Evolutionary conservation across 2,329 filamentous ascomycete species (phyloP).

Genomic region (Leptographium radiaticola): DNA sequence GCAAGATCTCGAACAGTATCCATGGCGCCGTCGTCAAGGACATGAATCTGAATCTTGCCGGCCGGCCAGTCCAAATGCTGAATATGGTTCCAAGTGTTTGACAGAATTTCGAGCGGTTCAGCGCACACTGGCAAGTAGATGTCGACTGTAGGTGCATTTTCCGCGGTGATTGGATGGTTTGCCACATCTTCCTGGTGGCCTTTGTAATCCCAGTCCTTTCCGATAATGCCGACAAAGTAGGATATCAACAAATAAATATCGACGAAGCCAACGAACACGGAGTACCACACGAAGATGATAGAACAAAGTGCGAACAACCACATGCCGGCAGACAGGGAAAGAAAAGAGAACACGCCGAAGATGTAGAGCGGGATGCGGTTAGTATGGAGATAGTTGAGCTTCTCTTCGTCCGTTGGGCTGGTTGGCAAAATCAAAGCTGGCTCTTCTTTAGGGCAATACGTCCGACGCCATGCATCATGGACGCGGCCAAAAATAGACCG

Average conservation of each 20-base stretch:
- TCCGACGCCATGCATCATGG: background rate
- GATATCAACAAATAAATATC: conserved; percentile 4
- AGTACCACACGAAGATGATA: conserved; percentile 2
- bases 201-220: conserved; percentile 3
- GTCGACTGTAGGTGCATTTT: conserved; percentile 1
- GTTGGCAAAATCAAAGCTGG: background rate
- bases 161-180: background rate
- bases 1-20: background rate
- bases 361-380: conserved; percentile 4
- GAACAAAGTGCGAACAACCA: conserved; percentile 3
- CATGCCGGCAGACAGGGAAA: conserved; percentile 5
- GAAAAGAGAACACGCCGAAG: conserved; percentile 2
- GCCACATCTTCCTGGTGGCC: background rate
- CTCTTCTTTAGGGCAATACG: conserved; percentile 3
- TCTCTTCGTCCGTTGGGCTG: conserved; percentile 1
- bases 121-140: conserved; percentile 2
- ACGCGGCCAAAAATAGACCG: background rate
- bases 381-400: conserved; percentile 2
- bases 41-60: background rate
- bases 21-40: conserved; percentile 3
- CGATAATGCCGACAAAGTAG: conserved; percentile 3
- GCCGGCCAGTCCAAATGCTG: conserved; percentile 1
- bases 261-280: conserved; percentile 2
- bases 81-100: conserved; percentile 3
- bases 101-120: conserved; percentile 1